Conservation (phyloP, 805 yeast genomes). For the Cyberlindnera sargentensis region DNA sequence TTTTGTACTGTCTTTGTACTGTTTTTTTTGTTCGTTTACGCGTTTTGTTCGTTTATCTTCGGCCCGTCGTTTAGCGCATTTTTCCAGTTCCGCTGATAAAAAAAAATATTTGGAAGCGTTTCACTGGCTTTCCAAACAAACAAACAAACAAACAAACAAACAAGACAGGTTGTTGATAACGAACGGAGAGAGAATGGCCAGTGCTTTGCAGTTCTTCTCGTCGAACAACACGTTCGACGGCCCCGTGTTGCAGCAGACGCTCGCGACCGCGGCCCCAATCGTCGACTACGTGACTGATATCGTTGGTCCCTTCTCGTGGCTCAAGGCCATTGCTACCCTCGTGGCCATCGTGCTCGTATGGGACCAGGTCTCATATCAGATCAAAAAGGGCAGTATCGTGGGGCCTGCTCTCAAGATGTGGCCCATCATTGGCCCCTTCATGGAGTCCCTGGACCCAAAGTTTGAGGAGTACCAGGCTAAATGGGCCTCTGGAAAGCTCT, state of each 20-base stretch:
- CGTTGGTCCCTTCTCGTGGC: slow-evolving; percentile 37
- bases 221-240: slow-evolving; percentile 13
- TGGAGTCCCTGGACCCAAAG: slow-evolving; percentile 91
- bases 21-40: too few species aligned
- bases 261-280: slow-evolving; percentile 1
- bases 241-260: slow-evolving; percentile 8
- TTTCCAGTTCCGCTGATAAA: too few species aligned
- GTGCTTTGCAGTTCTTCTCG: slow-evolving; percentile 15
- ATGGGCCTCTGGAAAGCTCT: slow-evolving; percentile 91
- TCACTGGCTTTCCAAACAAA: background rate
- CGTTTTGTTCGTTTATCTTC: too few species aligned
- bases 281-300: slow-evolving; percentile 3
- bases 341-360: slow-evolving; percentile 45
- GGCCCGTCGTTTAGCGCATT: too few species aligned
- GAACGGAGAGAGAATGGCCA: slow-evolving; percentile 14
- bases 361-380: slow-evolving; percentile 75
- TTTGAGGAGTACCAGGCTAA: slow-evolving; percentile 89
- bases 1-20: too few species aligned
- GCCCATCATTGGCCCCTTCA: slow-evolving; percentile 95
- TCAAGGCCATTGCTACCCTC: slow-evolving; percentile 42
- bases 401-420: slow-evolving; percentile 86
- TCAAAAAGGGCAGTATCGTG: slow-evolving; percentile 79
- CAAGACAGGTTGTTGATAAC: background rate
- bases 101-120: too few species aligned
- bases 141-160: background rate